Base-by-base conservation (phyloP, 2,329 filamentous ascomycete species). In the Leptoxyphium fumago region DNA sequence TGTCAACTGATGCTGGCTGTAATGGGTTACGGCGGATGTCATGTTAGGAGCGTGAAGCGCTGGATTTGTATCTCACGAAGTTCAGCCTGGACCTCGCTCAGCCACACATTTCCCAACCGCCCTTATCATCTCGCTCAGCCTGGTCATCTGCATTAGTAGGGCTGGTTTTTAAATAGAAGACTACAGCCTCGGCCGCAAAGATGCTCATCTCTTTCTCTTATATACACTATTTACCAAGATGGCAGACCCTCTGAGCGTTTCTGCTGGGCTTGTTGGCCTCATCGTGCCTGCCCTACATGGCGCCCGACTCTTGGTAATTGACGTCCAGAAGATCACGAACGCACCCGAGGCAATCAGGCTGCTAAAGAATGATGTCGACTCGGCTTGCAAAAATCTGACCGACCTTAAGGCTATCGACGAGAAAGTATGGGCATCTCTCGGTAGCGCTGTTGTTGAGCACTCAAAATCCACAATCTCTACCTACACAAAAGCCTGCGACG, bases 341-440 rank as follows among this genome's bases (percentile, higher is more conserved):
- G 40, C 40, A 10, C 40, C 18, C 11, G 28, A n/a, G n/a, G 29
- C 29, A 32, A 32, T 32, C n/a, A 13, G 17, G 39, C n/a, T 10
- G 8, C 32, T 43, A 29, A n/a, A 26, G 41, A 29, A 2, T 10
- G n/a, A 41, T 41, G 18, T 41, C 5, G 15, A 41, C n/a, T 29
- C 38, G 13, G 38, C 17, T 2, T 10, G 11, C 17, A n/a, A 13
- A n/a, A 17, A 2, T 2, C n/a, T 41, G 17, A 21, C 18, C n/a
- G 11, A 28, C 11, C 38, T 44, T 26, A 8, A 41, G 9, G 15
- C 9, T 26, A 44, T 44, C 6, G 2, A 17, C 13, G 38, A 40
- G 28, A n/a, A 36, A 29, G 38, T 40, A 34, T 41, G 38, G 21
- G 10, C 11, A 17, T n/a, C 43, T n/a, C n/a, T 44, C 13, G 43